Evolutionary conservation across 176 grass and related monocot genomes (phyloP).

Genomic region (Aegilops tauschii): DNA sequence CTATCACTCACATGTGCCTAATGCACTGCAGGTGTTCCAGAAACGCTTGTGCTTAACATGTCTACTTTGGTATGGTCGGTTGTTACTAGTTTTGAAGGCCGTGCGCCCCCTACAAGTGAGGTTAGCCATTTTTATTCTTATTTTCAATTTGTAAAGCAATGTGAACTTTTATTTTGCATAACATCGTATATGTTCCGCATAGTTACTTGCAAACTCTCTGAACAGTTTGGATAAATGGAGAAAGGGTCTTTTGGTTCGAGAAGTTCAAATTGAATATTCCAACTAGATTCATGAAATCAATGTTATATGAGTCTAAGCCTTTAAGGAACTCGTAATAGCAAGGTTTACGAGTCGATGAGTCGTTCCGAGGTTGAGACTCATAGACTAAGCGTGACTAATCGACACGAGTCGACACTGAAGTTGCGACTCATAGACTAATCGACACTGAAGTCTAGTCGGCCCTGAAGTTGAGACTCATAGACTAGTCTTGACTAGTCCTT

Average conservation of each 20-base stretch:
- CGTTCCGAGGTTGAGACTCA: no score
- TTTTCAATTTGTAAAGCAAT: background rate
- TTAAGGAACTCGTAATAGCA: background rate
- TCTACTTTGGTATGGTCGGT: conserved; percentile 84
- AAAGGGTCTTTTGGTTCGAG: background rate
- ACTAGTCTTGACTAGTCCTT: no score
- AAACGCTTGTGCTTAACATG: conserved; percentile 96
- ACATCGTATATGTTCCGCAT: background rate
- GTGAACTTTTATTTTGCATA: background rate
- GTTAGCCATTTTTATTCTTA: conserved; percentile 41
- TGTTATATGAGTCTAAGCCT: background rate
- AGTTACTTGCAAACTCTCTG: background rate
- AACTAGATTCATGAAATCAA: background rate
- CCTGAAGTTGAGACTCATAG: no score
- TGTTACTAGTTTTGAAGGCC: conserved; percentile 67
- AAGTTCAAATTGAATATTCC: conserved; percentile 20
- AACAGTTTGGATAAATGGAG: background rate
- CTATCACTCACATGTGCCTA: background rate
- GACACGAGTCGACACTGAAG: no score
- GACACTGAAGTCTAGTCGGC: no score
- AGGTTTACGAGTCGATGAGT: no score
- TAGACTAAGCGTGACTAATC: no score
- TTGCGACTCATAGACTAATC: no score
- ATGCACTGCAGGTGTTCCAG: conserved; percentile 72
- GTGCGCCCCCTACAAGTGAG: conserved; percentile 82